These are phyloP conservation scores for Hygrocybe coccinea DNA, from an alignment of 768 basidiomycete genomes.

Conservation along the genomic window DNA sequence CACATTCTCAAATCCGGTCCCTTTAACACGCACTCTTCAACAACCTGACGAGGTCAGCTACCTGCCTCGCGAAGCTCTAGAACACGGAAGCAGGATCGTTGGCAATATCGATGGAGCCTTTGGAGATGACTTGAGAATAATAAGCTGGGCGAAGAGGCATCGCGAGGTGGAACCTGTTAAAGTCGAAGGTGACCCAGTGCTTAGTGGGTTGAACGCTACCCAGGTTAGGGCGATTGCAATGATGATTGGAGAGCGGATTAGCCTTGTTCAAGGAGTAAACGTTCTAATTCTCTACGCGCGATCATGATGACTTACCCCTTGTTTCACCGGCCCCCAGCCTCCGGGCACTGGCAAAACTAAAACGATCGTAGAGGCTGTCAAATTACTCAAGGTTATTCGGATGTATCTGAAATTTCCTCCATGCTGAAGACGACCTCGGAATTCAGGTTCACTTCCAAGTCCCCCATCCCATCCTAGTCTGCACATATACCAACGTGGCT, in stretches of 20 bases:
- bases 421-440: not conserved
- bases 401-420: not conserved
- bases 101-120: conserved; percentile 45
- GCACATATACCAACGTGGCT: conserved; percentile 90
- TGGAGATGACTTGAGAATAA: conserved; percentile 66
- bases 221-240: conserved; percentile 79
- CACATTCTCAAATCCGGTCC: conserved; percentile 40
- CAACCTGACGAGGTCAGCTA: conserved; percentile 37
- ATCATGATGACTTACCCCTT: not conserved
- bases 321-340: conserved; percentile 46
- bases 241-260: conserved; percentile 77
- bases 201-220: conserved; percentile 62
- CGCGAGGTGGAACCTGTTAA: conserved; percentile 50
- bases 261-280: conserved; percentile 83
- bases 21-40: conserved; percentile 35
- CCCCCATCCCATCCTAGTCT: conserved; percentile 80
- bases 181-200: conserved; percentile 72
- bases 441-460: conserved; percentile 70
- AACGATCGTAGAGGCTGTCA: conserved; percentile 82
- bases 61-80: conserved; percentile 34
- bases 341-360: conserved; percentile 93
- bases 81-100: conserved; percentile 25
- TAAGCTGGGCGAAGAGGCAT: conserved; percentile 78
- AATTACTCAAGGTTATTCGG: conserved; percentile 60
- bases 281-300: not conserved